phyloP scores from a whole-genome alignment of 2,329 filamentous ascomycete genomes.

The Dichotomopilus funicola region DNA sequence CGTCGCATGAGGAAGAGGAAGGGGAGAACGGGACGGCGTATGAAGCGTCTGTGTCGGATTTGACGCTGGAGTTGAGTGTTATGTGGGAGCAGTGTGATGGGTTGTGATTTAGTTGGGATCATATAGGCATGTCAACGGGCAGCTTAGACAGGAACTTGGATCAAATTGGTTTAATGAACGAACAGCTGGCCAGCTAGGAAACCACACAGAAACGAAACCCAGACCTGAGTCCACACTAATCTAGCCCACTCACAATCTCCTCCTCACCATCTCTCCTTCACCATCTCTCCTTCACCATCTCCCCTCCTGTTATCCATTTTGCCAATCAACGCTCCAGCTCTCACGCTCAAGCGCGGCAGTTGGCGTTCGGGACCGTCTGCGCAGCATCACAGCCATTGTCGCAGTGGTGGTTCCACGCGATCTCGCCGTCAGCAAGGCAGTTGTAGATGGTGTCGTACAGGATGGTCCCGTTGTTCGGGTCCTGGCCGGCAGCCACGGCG shows the following conservation, averaged over 20 bases:
- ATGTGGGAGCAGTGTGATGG: not conserved
- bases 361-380: not conserved
- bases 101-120: not conserved
- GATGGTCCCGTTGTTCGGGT: slow-evolving; percentile 1
- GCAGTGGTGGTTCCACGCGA: slow-evolving; percentile 9
- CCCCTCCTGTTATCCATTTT: no score
- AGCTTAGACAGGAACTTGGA: not conserved
- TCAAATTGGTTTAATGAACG: not conserved
- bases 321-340: not conserved
- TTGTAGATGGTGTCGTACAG: slow-evolving; percentile 12
- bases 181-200: not conserved
- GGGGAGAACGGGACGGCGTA: not conserved
- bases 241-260: no score
- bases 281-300: no score
- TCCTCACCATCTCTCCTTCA: no score
- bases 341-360: not conserved
- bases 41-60: not conserved
- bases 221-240: no score
- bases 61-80: not conserved
- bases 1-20: not conserved
- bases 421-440: slow-evolving; percentile 9
- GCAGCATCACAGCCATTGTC: not conserved
- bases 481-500: slow-evolving; percentile 6
- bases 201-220: not conserved
- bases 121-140: no score